A percentile compares a stretch with the other conserved stretches of the same genome.
Conservation (phyloP, 2,329 filamentous ascomycete genomes). For the Botrytis cinerea region DNA sequence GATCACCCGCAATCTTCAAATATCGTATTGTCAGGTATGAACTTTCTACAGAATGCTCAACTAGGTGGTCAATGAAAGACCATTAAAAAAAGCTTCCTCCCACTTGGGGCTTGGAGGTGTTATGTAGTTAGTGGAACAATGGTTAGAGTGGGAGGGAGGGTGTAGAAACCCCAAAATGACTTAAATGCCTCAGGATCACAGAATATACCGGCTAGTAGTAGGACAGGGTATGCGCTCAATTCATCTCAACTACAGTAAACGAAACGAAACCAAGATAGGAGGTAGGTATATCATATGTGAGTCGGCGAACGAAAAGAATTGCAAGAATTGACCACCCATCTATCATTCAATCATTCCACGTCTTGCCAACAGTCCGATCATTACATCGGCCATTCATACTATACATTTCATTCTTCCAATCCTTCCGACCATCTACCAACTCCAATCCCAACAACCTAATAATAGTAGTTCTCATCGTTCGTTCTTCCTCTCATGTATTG, state of each 20-base stretch:
- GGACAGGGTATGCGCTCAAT: slow-evolving; percentile 18
- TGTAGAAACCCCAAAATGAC: not conserved
- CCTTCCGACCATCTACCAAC: not conserved
- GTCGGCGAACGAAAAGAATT: not conserved
- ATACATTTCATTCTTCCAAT: slow-evolving; percentile 11
- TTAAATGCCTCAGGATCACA: not conserved
- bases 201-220: not conserved
- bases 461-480: slow-evolving; percentile 86
- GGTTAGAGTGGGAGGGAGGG: not conserved
- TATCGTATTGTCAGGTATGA: not conserved
- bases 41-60: not conserved
- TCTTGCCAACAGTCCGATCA: slow-evolving; percentile 3
- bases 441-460: slow-evolving; percentile 36
- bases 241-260: slow-evolving; percentile 18
- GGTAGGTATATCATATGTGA: not conserved
- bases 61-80: not conserved
- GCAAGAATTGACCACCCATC: not conserved
- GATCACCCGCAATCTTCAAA: not conserved
- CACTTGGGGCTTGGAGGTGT: not conserved
- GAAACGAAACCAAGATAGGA: not conserved
- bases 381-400: not conserved
- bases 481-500: slow-evolving; percentile 84
- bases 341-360: slow-evolving; percentile 20
- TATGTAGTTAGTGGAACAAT: not conserved
- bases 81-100: not conserved